Base-by-base conservation (phyloP, 441 rosid species). In the Theobroma grandiflorum region DNA sequence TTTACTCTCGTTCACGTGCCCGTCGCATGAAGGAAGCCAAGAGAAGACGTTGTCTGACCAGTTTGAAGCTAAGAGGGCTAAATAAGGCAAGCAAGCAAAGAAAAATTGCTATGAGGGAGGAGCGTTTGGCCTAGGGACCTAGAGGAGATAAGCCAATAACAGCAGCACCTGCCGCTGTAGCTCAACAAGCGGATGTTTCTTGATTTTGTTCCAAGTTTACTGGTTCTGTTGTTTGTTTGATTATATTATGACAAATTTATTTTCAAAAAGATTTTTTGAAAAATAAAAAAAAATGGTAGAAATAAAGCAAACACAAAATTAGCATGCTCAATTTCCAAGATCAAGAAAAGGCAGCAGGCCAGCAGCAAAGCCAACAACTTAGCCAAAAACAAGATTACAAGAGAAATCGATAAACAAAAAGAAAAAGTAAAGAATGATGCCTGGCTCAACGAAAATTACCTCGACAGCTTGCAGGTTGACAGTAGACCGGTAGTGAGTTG, bases 81-180 rank as follows among this genome's bases (percentile, higher is more conserved):
- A 87, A 79, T 80, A 87, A 87, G 81, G 87, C 84, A 10, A 83
- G 85, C 82, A 80, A 85, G 71, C 87, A 88, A 52, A 86, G 88
- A 58, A 88, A 86, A 47, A 22, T 82, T 76, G 95, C 96, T 3
- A 83, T 97, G 42, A 89, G 97, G 72, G 97, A 94, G 87, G 97
- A 91, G 79, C 86, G 90, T n/a, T 55, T 68, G 76, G 79, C 83
- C 63, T 75, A 67, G 78, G 75, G 97, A 18, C 96, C 95, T 26
- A 90, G 88, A 8, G 95, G 80, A 52, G 80, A 83, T 14, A 89
- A 86, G 72, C 88, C 90, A 57, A 76, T 81, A 59, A 85, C 88
- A 47, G 76, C 88, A 62, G 11, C 47, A n/a, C 33, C 75, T 9
- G 26, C 42, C 0, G 43, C 78, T 18, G 78, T 91, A 8, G 71